A percentile compares a stretch with the other conserved stretches of the same genome.
phyloP scores from a whole-genome alignment of 805 yeast genomes.

The Ogataea paraovalis region DNA sequence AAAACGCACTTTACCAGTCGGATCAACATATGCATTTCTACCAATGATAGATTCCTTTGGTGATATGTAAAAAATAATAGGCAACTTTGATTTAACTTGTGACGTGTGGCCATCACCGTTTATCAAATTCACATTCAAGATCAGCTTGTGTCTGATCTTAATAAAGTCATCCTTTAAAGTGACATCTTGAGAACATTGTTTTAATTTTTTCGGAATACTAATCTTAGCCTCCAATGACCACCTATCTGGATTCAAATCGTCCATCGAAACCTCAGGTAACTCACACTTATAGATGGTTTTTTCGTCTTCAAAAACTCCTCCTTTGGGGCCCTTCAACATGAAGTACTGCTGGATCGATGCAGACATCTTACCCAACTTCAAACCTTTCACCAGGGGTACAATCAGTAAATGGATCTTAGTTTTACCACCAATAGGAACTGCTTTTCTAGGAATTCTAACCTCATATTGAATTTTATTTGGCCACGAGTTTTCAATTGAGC shows the following conservation, averaged over 20 bases:
- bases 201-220: constrained; percentile 38
- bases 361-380: constrained; percentile 33
- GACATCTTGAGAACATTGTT: constrained; percentile 42
- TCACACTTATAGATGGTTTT: constrained; percentile 31
- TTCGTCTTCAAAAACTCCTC: constrained; percentile 24
- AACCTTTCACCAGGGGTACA: constrained; percentile 45
- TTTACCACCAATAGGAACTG: constrained; percentile 43
- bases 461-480: constrained; percentile 48
- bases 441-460: constrained; percentile 40
- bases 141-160: constrained; percentile 42
- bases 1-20: constrained; percentile 23
- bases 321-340: constrained; percentile 18
- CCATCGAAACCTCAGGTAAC: constrained; percentile 32
- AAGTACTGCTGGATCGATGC: constrained; percentile 33
- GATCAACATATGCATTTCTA: constrained; percentile 23
- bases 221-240: constrained; percentile 44
- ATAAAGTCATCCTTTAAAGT: constrained; percentile 37
- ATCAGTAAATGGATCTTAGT: constrained; percentile 40
- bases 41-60: constrained; percentile 29
- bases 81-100: constrained; percentile 50
- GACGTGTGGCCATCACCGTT: constrained; percentile 49
- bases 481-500: constrained; percentile 49
- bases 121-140: constrained; percentile 40
- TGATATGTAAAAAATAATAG: constrained; percentile 40
- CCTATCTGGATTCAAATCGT: constrained; percentile 36